Evolutionary conservation across 768 basidiomycete genomes (phyloP).

Genomic region (Cyathus striatus): DNA sequence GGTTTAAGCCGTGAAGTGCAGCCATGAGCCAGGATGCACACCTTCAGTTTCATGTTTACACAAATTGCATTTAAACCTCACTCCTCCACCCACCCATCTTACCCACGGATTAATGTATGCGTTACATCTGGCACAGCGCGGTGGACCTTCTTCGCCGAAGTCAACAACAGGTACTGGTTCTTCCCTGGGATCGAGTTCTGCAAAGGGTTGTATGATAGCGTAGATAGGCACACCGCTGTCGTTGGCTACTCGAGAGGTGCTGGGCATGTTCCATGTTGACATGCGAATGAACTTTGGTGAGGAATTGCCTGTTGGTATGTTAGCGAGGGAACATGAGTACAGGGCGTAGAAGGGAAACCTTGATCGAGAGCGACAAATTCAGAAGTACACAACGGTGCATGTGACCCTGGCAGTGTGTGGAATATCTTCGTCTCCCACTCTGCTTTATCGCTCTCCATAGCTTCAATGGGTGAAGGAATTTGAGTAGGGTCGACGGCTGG

Average conservation of each 20-base stretch:
- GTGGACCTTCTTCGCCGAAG: conserved; percentile 66
- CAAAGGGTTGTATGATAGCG: conserved; percentile 87
- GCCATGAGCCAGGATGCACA: conserved; percentile 27
- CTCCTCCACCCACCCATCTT: conserved; percentile 76
- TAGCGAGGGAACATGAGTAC: no score
- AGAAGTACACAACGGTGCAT: conserved; percentile 80
- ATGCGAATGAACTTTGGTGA: conserved; percentile 87
- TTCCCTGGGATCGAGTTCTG: conserved; percentile 71
- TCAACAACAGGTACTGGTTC: conserved; percentile 78
- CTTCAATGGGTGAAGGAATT: conserved; percentile 86
- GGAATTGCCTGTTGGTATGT: conserved; percentile 71
- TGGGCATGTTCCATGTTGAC: conserved; percentile 87
- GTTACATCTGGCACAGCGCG: conserved; percentile 79
- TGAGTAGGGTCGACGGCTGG: conserved; percentile 83
- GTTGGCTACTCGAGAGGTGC: conserved; percentile 68
- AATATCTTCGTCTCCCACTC: conserved; percentile 72
- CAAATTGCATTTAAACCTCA: conserved; percentile 89
- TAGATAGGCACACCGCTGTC: conserved; percentile 85
- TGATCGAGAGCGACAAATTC: conserved; percentile 91
- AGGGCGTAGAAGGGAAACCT: conserved; percentile 40
- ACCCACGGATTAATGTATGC: conserved; percentile 96
- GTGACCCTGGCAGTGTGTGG: conserved; percentile 48
- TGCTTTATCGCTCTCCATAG: conserved; percentile 73
- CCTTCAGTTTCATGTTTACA: conserved; percentile 84
- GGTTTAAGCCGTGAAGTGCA: conserved; percentile 6